Evolutionary conservation across 352 stramenopile species (phyloP).

Genomic region (Chrysophaeum taylorii): DNA sequence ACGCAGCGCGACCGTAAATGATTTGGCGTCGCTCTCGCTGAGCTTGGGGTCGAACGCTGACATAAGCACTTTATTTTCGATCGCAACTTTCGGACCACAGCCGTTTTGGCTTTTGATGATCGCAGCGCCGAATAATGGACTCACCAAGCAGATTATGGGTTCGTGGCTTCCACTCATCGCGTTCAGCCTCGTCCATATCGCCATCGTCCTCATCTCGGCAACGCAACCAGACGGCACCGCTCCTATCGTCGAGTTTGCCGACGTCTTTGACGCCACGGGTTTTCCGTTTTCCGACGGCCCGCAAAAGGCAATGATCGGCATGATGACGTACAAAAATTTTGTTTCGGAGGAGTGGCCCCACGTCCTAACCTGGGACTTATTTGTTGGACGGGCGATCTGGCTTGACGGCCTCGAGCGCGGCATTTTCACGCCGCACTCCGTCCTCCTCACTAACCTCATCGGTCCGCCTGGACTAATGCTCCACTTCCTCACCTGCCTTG

Average conservation of each 20-base stretch:
- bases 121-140: conserved; percentile 32
- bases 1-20: no score
- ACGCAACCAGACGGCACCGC: conserved; percentile 38
- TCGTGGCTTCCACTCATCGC: conserved; percentile 36
- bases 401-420: conserved; percentile 46
- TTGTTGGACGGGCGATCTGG: conserved; percentile 52
- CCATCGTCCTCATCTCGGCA: conserved; percentile 46
- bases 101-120: conserved; percentile 51
- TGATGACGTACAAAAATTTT: conserved; percentile 50
- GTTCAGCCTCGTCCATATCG: conserved; percentile 45
- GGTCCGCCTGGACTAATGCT: conserved; percentile 49
- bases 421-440: conserved; percentile 48
- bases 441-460: conserved; percentile 55
- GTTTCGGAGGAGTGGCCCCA: conserved; percentile 53
- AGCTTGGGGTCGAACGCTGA: conserved; percentile 5
- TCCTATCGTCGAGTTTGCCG: conserved; percentile 48
- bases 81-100: conserved; percentile 47
- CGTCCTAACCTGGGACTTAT: conserved; percentile 56
- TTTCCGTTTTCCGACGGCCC: conserved; percentile 24
- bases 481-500: conserved; percentile 43
- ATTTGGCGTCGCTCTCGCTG: no score
- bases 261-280: conserved; percentile 49
- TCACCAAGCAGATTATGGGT: conserved; percentile 50
- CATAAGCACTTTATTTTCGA: conserved; percentile 26
- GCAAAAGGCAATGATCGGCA: conserved; percentile 43